These are phyloP conservation scores for Sordaria brevicollis DNA, from an alignment of 495 filamentous ascomycete genomes.

Conservation along the genomic window DNA sequence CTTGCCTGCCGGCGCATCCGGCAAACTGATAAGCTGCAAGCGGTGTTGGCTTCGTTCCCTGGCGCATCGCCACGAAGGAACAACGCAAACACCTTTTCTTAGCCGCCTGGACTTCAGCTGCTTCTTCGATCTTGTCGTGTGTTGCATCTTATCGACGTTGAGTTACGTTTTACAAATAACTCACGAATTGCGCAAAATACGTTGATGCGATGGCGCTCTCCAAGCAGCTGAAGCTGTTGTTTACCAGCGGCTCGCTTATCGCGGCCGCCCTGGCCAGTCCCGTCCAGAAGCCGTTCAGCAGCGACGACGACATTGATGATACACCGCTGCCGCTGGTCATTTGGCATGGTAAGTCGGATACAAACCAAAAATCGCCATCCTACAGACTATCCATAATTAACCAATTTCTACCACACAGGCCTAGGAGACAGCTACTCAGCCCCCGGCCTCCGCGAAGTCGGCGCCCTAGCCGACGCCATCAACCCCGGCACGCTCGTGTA, in stretches of 20 bases:
- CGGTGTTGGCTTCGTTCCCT: neutral
- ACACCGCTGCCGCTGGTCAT: conserved; percentile 76
- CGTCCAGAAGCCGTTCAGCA: conserved; percentile 2
- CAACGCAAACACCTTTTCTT: neutral
- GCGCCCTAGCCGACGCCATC: conserved; percentile 52
- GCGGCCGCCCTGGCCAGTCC: conserved; percentile 16
- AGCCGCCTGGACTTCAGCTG: neutral
- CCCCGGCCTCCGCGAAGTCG: conserved; percentile 61
- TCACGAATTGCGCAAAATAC: neutral
- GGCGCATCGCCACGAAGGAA: neutral
- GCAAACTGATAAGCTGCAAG: neutral
- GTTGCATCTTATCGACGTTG: neutral
- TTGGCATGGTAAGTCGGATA: conserved; percentile 72
- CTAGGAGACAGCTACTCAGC: conserved; percentile 60
- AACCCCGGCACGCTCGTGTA: conserved; percentile 82
- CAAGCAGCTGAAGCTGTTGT: conserved; percentile 8
- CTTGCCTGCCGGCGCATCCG: neutral
- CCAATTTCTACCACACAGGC: conserved; percentile 9
- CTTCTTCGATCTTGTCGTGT: neutral
- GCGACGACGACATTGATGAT: conserved; percentile 33
- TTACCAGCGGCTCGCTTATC: conserved; percentile 20
- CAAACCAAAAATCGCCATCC: neutral
- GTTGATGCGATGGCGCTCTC: conserved; percentile 10
- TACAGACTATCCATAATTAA: neutral
- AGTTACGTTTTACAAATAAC: no score